Evolutionary conservation across 352 stramenopile species (phyloP), one percentile per base, ranked within the genome.

Genomic region (Phytopythium kandeliae): DNA sequence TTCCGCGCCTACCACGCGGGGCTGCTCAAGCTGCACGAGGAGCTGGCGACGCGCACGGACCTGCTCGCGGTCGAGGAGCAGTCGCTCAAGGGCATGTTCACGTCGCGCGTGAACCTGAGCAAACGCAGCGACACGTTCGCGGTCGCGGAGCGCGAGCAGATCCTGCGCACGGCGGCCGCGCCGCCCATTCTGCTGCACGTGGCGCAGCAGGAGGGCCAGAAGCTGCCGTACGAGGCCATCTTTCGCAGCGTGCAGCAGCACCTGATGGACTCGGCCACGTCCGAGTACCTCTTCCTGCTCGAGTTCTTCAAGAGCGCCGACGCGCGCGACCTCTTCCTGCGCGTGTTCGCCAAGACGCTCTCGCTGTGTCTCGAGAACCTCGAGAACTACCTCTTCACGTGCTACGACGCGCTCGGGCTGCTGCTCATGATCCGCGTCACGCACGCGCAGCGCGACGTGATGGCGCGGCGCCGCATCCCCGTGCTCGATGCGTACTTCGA

Each of bases 401-500:
- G 85, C 58, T 96, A 98, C 60, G 97, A 99, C 77, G 90, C 85
- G 16, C 89, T 99, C 25, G 96, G 85, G 31, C 69, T 99, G 24
- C 78, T 99, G n/a, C 81, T 99, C 16, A 99, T 99, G 95, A 98
- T 99, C 59, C 96, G 96, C 26, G 70, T 99, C 21, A 98, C 92
- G 19, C 89, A 97, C 51, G 62, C 77, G 12, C 85, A 96, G 56
- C 70, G 79, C 8, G 47, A 85, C 13, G 76, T 89, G 30, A 95
- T 95, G 82, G 75, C 91, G 48, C 88, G 89, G 45, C 70, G 85
- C 0, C 78, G 77, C 11, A 85, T 97, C 38, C 89, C 94, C 12
- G 86, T 91, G 21, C 69, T 99, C 24, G 95, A 99, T 66, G 77
- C 77, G 52, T 99, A 98, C 70, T 98, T 99, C 63, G 96, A 99